phyloP scores from a whole-genome alignment of 148 eudicot species.

The Silene conica region DNA sequence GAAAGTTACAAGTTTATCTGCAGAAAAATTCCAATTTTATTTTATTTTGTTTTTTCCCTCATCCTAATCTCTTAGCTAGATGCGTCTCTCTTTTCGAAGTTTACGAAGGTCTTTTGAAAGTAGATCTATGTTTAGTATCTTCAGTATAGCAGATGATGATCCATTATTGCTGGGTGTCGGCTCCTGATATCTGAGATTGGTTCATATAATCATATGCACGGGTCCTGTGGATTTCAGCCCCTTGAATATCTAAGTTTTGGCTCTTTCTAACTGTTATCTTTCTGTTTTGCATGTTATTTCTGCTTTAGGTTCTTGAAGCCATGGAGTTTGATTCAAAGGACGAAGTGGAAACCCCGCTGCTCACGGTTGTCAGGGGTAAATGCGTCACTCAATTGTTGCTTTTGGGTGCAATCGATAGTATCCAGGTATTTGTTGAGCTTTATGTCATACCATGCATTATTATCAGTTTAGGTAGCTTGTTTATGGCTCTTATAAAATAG shows the following conservation, averaged over 20 bases:
- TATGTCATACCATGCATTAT: neutral
- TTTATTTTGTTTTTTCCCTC: no score
- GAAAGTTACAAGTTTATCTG: neutral
- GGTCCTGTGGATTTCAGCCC: neutral
- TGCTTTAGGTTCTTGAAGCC: constrained; percentile 41
- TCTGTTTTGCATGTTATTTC: constrained; percentile 15
- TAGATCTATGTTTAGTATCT: neutral
- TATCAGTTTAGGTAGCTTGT: neutral
- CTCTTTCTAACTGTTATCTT: constrained; percentile 11
- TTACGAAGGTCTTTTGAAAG: neutral
- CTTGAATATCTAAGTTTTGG: neutral
- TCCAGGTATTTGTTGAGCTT: constrained; percentile 56
- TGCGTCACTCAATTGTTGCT: constrained; percentile 87
- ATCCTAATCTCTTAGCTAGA: no score
- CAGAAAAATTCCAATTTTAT: no score
- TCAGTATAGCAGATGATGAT: neutral
- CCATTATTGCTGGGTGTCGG: neutral
- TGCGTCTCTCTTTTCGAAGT: neutral
- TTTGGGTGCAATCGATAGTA: constrained; percentile 77
- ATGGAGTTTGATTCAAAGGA: constrained; percentile 57
- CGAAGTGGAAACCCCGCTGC: constrained; percentile 57
- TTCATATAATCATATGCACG: neutral
- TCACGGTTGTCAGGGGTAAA: constrained; percentile 81
- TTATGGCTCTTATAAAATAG: neutral
- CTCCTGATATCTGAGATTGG: neutral